These are phyloP conservation scores for Cryphonectria parasitica DNA, from an alignment of 2,329 filamentous ascomycete genomes.

Conservation along the genomic window DNA sequence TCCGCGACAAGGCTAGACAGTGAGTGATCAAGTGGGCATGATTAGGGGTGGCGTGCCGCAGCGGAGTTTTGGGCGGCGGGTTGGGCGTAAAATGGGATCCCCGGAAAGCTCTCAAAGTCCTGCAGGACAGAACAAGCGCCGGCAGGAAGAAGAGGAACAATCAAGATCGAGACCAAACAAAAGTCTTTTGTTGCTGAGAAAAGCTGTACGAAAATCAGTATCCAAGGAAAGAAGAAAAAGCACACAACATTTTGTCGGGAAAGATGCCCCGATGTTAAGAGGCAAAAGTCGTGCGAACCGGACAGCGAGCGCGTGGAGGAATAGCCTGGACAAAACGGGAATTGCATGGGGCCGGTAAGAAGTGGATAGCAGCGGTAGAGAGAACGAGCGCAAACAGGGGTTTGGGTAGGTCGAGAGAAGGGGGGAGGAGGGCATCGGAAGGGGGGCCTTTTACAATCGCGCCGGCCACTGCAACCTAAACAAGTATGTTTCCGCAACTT, in stretches of 20 bases:
- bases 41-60: constrained; percentile 1
- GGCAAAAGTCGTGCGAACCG: constrained; percentile 6
- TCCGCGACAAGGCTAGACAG: not conserved
- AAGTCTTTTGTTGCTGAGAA: not conserved
- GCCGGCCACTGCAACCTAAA: constrained; percentile 1
- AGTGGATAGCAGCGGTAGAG: constrained; percentile 21
- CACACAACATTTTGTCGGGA: constrained; percentile 8
- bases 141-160: not conserved
- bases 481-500: constrained; percentile 4
- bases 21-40: constrained; percentile 22
- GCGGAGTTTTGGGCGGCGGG: not conserved
- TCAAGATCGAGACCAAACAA: not conserved
- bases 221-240: not conserved
- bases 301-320: constrained; percentile 14
- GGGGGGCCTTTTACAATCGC: not conserved
- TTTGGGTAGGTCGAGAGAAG: constrained; percentile 15
- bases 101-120: not conserved
- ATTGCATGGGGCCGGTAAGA: constrained; percentile 19
- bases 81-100: not conserved
- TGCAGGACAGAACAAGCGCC: not conserved
- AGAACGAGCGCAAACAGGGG: constrained; percentile 14
- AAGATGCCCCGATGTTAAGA: constrained; percentile 11
- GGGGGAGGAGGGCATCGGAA: constrained; percentile 9
- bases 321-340: constrained; percentile 15
- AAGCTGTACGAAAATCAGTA: not conserved